Percentiles rank a stretch among this genome's conserved stretches.
Evolutionary conservation across 2,329 filamentous ascomycete genomes (phyloP).

Genomic region (Aureobasidium sp.): DNA sequence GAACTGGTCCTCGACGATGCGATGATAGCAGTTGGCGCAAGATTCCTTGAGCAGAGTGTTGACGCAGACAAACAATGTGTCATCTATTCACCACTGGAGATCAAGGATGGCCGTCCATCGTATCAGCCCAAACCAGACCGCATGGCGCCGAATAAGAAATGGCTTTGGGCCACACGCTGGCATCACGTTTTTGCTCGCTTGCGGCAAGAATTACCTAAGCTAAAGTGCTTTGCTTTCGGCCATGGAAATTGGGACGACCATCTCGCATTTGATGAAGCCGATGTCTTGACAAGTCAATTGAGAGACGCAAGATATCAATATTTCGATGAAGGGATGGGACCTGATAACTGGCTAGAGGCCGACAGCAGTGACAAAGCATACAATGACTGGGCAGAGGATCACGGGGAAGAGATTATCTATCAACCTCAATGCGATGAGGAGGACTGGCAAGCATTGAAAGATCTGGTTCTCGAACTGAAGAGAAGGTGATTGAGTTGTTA

Average conservation of each 20-base stretch:
- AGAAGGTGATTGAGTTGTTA: neutral
- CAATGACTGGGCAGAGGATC: neutral
- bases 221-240: neutral
- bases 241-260: neutral
- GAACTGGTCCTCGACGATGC: constrained; percentile 41
- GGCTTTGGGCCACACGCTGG: neutral
- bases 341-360: neutral
- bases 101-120: neutral
- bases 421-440: neutral
- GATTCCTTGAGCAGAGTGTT: neutral
- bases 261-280: neutral
- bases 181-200: neutral
- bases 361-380: neutral
- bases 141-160: neutral
- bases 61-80: neutral
- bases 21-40: neutral
- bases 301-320: neutral
- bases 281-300: neutral
- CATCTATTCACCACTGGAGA: neutral
- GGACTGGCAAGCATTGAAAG: neutral
- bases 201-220: neutral
- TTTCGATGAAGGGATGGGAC: neutral
- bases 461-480: neutral
- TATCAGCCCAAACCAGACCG: neutral
- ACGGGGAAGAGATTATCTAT: neutral